A percentile compares a stretch with the other conserved stretches of the same genome.
Conservation (phyloP, 257 asterid genomes). For the Fraxinus cuspidata region DNA sequence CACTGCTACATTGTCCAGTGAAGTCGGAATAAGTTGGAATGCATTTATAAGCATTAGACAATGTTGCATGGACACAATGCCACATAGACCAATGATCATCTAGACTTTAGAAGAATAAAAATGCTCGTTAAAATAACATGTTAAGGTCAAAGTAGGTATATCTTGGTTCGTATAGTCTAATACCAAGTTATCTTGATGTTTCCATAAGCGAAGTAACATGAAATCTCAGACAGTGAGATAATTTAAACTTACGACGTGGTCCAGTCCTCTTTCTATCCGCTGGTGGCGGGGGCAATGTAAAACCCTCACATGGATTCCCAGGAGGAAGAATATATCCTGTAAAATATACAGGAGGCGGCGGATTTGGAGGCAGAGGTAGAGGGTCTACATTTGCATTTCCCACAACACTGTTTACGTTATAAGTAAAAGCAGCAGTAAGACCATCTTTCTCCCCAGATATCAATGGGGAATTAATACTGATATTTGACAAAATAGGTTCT, state of each 20-base stretch:
- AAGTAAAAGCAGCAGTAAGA: conserved; percentile 14
- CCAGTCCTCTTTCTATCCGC: conserved; percentile 87
- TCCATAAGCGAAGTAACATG: neutral
- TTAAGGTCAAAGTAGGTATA: neutral
- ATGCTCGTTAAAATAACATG: no score
- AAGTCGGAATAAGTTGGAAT: no score
- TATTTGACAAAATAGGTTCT: conserved; percentile 37
- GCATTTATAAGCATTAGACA: no score
- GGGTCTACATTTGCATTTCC: conserved; percentile 33
- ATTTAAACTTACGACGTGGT: conserved; percentile 77
- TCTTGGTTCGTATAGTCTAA: neutral
- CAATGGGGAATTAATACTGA: conserved; percentile 47
- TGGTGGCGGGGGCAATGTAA: conserved; percentile 91
- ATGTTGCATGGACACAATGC: no score
- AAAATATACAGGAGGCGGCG: conserved; percentile 50
- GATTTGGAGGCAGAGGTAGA: conserved; percentile 21
- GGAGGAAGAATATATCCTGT: conserved; percentile 85
- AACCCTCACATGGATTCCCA: conserved; percentile 87
- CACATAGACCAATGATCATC: no score
- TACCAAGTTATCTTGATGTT: neutral
- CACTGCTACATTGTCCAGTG: no score
- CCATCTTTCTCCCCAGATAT: conserved; percentile 34
- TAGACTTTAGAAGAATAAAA: no score
- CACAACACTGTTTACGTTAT: conserved; percentile 20
- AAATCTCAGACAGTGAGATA: conserved; percentile 1